Evolutionary conservation across 495 filamentous ascomycete species (phyloP).

Genomic region (Sporormia fimetaria): DNA sequence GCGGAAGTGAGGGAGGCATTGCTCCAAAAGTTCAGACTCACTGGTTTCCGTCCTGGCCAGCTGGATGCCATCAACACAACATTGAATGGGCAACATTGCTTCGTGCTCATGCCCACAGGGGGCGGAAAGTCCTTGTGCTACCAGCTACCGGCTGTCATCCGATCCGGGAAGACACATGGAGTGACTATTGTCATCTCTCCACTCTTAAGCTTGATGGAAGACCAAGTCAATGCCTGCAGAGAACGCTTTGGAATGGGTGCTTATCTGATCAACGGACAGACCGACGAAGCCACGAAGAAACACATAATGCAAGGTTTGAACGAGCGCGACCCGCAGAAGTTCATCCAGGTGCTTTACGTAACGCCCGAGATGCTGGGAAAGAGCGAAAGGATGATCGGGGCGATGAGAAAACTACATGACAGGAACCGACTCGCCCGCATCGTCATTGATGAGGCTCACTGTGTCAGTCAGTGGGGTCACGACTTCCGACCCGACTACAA

Average conservation of each 20-base stretch:
- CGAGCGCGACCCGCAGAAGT: slow-evolving; percentile 50
- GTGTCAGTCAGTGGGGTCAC: slow-evolving; percentile 97
- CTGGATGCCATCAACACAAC: slow-evolving; percentile 94
- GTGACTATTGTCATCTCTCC: slow-evolving; percentile 93
- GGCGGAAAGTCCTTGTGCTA: slow-evolving; percentile 97
- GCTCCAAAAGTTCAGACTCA: slow-evolving; percentile 68
- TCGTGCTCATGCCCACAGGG: slow-evolving; percentile 95
- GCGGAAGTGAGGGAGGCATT: slow-evolving; percentile 67
- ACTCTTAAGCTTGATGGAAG: slow-evolving; percentile 87
- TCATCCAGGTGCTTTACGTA: slow-evolving; percentile 78
- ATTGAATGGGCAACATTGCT: slow-evolving; percentile 71
- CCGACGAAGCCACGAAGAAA: slow-evolving; percentile 41
- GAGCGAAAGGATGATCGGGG: slow-evolving; percentile 49
- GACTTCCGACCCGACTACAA: slow-evolving; percentile 98
- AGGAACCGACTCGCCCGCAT: slow-evolving; percentile 68
- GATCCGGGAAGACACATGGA: slow-evolving; percentile 65
- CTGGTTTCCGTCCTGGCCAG: slow-evolving; percentile 81
- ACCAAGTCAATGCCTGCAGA: slow-evolving; percentile 75
- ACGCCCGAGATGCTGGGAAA: slow-evolving; percentile 94
- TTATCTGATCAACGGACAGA: slow-evolving; percentile 66
- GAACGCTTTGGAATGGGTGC: slow-evolving; percentile 64
- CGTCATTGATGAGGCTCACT: slow-evolving; percentile 96
- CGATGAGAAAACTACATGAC: slow-evolving; percentile 50
- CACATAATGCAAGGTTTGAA: slow-evolving; percentile 50
- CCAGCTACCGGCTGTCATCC: slow-evolving; percentile 81